Percentiles rank a stretch among this genome's conserved stretches.
Evolutionary conservation across 2,329 filamentous ascomycete species (phyloP).

Genomic region (Alternaria conjuncta): DNA sequence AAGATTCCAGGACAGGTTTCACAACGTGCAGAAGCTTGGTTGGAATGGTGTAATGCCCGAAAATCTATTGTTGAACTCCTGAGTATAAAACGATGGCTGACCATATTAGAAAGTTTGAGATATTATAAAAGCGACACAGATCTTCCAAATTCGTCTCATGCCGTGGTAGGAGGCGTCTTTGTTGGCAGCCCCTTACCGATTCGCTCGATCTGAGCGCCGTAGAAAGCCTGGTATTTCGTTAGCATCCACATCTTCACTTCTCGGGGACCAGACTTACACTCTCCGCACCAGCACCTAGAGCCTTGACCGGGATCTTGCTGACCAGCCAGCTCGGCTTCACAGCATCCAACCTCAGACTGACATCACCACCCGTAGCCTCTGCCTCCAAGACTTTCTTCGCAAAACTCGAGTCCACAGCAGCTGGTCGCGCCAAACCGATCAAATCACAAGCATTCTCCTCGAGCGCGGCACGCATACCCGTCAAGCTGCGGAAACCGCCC

Average conservation of each 20-base stretch:
- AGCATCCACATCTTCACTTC: neutral
- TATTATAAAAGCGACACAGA: neutral
- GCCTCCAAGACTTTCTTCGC: conserved; percentile 14
- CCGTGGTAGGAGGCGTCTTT: neutral
- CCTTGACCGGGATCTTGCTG: conserved; percentile 6
- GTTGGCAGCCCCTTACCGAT: neutral
- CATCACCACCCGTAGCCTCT: conserved; percentile 4
- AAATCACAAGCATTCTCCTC: conserved; percentile 39
- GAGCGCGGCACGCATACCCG: conserved; percentile 64
- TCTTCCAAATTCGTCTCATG: neutral
- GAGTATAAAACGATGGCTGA: neutral
- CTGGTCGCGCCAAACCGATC: conserved; percentile 22
- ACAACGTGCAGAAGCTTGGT: neutral
- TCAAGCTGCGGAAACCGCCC: conserved; percentile 62
- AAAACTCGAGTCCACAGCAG: conserved; percentile 11
- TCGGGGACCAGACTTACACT: neutral
- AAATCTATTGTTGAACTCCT: neutral
- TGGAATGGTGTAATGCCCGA: neutral
- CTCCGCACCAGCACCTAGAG: conserved; percentile 3
- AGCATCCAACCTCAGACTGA: neutral
- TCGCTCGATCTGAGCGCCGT: neutral
- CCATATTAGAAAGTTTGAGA: neutral
- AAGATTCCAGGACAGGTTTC: neutral
- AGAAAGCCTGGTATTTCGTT: neutral
- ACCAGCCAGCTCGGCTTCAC: conserved; percentile 9